Percentiles rank a stretch among this genome's conserved stretches.
phyloP scores from a whole-genome alignment of 257 asterid species.

The Solanum chiquidenum region DNA sequence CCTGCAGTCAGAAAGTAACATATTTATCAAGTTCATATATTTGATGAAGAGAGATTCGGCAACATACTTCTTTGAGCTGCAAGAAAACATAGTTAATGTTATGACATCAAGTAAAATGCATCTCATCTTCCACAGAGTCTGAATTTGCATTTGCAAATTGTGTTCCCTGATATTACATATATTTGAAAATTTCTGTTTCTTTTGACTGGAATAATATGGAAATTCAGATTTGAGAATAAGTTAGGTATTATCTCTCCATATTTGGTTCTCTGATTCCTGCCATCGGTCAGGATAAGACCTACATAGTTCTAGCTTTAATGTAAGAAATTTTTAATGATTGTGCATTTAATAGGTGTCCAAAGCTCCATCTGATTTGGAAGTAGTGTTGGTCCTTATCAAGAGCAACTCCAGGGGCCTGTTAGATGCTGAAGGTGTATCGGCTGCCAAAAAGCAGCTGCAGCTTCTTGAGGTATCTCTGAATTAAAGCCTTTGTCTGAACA shows the following conservation, averaged over 20 bases:
- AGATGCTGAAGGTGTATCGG: slow-evolving; percentile 53
- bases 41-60: neutral
- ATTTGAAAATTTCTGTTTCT: neutral
- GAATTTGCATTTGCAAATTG: neutral
- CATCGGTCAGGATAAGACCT: neutral
- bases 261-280: neutral
- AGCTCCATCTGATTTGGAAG: slow-evolving; percentile 91
- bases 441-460: slow-evolving; percentile 66
- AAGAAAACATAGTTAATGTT: neutral
- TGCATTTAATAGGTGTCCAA: slow-evolving; percentile 51
- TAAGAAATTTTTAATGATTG: neutral
- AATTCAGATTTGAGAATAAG: neutral
- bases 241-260: neutral
- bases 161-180: neutral
- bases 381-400: slow-evolving; percentile 72
- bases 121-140: neutral
- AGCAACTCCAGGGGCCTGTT: slow-evolving; percentile 60
- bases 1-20: neutral
- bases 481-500: neutral
- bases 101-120: neutral
- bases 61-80: neutral
- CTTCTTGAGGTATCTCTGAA: slow-evolving; percentile 71
- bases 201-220: neutral
- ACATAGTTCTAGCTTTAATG: neutral
- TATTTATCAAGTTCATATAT: neutral